These are phyloP conservation scores for Cladosporium sp. DNA, from an alignment of 2,329 filamentous ascomycete species.

Conservation along the genomic window DNA sequence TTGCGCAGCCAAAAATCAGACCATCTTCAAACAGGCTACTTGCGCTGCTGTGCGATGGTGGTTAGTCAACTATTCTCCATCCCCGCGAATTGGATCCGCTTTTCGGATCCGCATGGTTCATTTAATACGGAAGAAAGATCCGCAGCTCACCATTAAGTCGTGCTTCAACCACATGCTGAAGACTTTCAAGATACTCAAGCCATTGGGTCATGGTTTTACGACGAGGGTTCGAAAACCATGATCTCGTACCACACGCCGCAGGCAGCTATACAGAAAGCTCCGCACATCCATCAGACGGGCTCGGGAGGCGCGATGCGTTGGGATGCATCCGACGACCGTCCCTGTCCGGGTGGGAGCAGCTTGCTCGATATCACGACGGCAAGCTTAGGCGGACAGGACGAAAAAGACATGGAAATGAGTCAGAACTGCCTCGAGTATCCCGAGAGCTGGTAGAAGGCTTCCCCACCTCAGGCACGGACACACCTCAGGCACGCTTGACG, in stretches of 20 bases:
- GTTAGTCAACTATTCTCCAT: too few species aligned
- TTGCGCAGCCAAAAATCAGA: too few species aligned
- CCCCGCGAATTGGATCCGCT: too few species aligned
- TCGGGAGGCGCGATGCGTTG: slow-evolving; percentile 97
- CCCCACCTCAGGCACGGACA: too few species aligned
- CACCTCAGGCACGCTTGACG: too few species aligned
- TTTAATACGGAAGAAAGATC: too few species aligned
- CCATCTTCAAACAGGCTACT: too few species aligned
- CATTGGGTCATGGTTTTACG: slow-evolving; percentile 75
- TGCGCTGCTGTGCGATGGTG: too few species aligned
- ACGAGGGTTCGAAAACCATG: slow-evolving; percentile 59
- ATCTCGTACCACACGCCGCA: slow-evolving; percentile 70
- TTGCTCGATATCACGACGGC: slow-evolving; percentile 51
- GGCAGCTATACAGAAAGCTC: slow-evolving; percentile 65
- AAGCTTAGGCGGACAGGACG: slow-evolving; percentile 36
- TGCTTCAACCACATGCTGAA: slow-evolving; percentile 64
- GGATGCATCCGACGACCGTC: slow-evolving; percentile 78
- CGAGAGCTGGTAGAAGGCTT: slow-evolving; percentile 48
- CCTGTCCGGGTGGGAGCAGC: slow-evolving; percentile 51
- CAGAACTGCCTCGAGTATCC: slow-evolving; percentile 51
- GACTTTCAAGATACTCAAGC: slow-evolving; percentile 61
- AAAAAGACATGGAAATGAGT: slow-evolving; percentile 42
- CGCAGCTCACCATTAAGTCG: slow-evolving; percentile 45
- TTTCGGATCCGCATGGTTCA: too few species aligned
- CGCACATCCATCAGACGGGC: slow-evolving; percentile 61